Conservation (phyloP, 2,329 filamentous ascomycete genomes). For the Xylaria sp. region DNA sequence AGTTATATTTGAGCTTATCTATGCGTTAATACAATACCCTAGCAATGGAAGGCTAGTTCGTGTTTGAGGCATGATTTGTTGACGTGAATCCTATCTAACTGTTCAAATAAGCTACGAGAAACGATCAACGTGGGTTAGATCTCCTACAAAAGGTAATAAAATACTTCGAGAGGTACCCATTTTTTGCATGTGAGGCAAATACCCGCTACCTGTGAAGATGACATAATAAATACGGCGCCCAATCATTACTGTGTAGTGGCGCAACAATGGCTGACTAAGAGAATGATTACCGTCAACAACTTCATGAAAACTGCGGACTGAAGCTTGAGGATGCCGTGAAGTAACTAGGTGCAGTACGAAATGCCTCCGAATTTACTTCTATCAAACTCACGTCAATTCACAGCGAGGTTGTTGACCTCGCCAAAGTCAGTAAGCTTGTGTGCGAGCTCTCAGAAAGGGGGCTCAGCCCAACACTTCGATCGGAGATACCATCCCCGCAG, state of each 20-base stretch:
- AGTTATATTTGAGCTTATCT: neutral
- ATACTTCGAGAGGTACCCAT: neutral
- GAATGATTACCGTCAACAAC: neutral
- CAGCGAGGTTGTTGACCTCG: neutral
- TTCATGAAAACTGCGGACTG: neutral
- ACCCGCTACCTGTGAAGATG: too few species aligned
- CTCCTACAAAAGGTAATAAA: neutral
- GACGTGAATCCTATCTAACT: neutral
- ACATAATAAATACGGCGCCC: neutral
- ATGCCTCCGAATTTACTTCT: neutral
- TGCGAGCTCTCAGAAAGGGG: neutral
- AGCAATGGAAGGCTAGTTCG: neutral
- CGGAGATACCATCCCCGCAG: neutral
- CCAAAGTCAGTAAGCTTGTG: neutral
- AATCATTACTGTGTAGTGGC: conserved; percentile 6
- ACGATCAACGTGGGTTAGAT: neutral
- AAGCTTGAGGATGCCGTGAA: neutral
- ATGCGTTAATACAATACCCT: neutral
- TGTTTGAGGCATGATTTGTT: neutral
- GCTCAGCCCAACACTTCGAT: neutral
- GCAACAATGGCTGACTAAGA: conserved; percentile 2
- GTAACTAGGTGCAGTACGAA: neutral
- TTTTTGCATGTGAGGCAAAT: neutral
- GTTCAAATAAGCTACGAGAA: neutral
- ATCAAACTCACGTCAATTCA: neutral